Evolutionary conservation across 805 yeast species (phyloP).

Genomic region (Saccharomycopsis fermentans): DNA sequence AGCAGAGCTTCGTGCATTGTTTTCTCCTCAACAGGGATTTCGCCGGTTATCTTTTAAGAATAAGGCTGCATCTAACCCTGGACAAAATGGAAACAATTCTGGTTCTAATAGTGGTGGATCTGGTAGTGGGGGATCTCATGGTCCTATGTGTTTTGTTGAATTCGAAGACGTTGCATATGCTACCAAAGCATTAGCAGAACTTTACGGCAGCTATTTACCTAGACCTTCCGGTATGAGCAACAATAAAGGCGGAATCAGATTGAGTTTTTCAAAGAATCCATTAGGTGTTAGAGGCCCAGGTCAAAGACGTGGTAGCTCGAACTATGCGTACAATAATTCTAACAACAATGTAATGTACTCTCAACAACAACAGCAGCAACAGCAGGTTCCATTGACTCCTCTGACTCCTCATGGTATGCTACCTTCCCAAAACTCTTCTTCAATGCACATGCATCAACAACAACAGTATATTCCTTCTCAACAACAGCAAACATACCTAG

Average conservation of each 20-base stretch:
- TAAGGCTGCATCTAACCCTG: slow-evolving; percentile 38
- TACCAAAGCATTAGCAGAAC: slow-evolving; percentile 84
- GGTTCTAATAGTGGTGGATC: not conserved
- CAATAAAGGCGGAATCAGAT: slow-evolving; percentile 87
- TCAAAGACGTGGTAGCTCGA: slow-evolving; percentile 31
- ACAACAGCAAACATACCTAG: slow-evolving; percentile 4
- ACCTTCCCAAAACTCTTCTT: not conserved
- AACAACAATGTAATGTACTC: not conserved
- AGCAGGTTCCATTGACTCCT: slow-evolving; percentile 1
- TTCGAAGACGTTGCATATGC: slow-evolving; percentile 94
- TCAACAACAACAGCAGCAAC: slow-evolving; percentile 14
- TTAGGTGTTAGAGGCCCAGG: slow-evolving; percentile 84
- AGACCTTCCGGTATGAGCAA: slow-evolving; percentile 51
- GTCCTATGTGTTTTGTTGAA: slow-evolving; percentile 99
- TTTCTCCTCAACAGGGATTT: slow-evolving; percentile 85
- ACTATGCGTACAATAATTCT: slow-evolving; percentile 7
- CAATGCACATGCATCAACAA: slow-evolving; percentile 1
- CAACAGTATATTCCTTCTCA: slow-evolving; percentile 3
- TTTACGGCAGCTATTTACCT: slow-evolving; percentile 87
- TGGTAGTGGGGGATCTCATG: slow-evolving; percentile 44
- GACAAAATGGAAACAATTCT: slow-evolving; percentile 24
- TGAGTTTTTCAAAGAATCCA: slow-evolving; percentile 93
- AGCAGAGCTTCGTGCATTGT: slow-evolving; percentile 77
- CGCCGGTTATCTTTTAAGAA: slow-evolving; percentile 87
- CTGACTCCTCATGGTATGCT: slow-evolving; percentile 5